Conservation (phyloP, 768 basidiomycete species). For the Amanita molliuscula region DNA sequence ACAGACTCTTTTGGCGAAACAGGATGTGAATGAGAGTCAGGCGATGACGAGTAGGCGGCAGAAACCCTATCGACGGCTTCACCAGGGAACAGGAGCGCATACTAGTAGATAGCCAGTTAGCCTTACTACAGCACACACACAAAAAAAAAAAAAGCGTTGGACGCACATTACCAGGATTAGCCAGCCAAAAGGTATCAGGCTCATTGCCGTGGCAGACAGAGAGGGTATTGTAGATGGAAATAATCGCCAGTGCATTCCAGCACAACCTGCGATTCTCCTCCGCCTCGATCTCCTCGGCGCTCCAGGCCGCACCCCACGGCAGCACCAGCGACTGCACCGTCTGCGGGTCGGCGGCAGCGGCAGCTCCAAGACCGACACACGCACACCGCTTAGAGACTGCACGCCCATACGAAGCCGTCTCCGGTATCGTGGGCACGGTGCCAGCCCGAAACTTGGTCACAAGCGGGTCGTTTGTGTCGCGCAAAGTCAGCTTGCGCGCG, state of each 20-base stretch:
- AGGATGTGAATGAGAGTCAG: slow-evolving; percentile 21
- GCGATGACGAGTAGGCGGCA: slow-evolving; percentile 16
- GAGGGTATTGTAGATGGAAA: slow-evolving; percentile 58
- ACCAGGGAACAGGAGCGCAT: slow-evolving; percentile 61
- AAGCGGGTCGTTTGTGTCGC: slow-evolving; percentile 46
- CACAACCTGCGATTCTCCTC: slow-evolving; percentile 71
- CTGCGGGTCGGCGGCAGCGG: slow-evolving; percentile 27
- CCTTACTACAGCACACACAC: background rate
- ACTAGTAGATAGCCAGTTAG: slow-evolving; percentile 28
- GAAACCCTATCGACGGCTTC: slow-evolving; percentile 49
- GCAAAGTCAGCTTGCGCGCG: slow-evolving; percentile 38
- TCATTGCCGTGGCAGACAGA: slow-evolving; percentile 56
- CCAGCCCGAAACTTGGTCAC: slow-evolving; percentile 41
- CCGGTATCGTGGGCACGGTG: slow-evolving; percentile 36
- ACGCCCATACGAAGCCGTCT: slow-evolving; percentile 6
- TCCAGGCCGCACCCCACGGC: slow-evolving; percentile 57
- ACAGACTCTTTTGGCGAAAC: slow-evolving; percentile 66
- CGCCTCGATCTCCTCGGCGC: slow-evolving; percentile 39
- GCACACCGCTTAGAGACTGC: slow-evolving; percentile 26
- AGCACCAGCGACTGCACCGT: slow-evolving; percentile 38
- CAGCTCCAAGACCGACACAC: slow-evolving; percentile 31
- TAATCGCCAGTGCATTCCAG: slow-evolving; percentile 64
- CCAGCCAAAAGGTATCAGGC: slow-evolving; percentile 45
- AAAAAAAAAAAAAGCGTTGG: background rate
- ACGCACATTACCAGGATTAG: slow-evolving; percentile 56